phyloP scores from a whole-genome alignment of 257 asterid species.

The Scutellaria barbata region DNA sequence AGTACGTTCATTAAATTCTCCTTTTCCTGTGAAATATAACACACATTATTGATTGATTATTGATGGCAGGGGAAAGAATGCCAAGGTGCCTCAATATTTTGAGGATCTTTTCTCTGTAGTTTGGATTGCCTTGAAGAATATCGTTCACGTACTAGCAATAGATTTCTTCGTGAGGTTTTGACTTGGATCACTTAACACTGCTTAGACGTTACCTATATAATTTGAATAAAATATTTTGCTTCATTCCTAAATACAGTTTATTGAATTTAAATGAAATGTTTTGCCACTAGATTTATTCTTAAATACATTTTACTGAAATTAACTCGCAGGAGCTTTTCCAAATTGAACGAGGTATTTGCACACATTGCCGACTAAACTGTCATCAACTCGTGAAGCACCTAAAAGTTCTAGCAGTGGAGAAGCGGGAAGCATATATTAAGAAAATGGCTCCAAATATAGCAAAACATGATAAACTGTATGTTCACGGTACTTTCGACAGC shows the following conservation, averaged over 20 bases:
- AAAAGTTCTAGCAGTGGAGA: conserved; percentile 64
- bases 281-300: conserved; percentile 24
- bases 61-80: conserved; percentile 65
- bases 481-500: conserved; percentile 22
- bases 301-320: conserved; percentile 31
- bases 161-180: conserved; percentile 79
- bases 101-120: conserved; percentile 93
- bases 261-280: conserved; percentile 26
- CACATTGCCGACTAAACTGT: conserved; percentile 74
- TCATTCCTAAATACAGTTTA: conserved; percentile 25
- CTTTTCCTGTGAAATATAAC: background rate
- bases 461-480: conserved; percentile 64
- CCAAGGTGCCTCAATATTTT: conserved; percentile 75
- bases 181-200: conserved; percentile 27
- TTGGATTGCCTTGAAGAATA: conserved; percentile 85
- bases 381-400: conserved; percentile 80
- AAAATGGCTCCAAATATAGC: conserved; percentile 78
- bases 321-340: conserved; percentile 77
- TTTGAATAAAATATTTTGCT: conserved; percentile 17
- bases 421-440: conserved; percentile 62
- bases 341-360: conserved; percentile 86
- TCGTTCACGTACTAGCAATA: conserved; percentile 71
- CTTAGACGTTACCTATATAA: conserved; percentile 16
- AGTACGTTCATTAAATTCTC: conserved; percentile 49
- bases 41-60: conserved; percentile 22